These are phyloP conservation scores for Hypocrella siamensis DNA, from an alignment of 2,329 filamentous ascomycete species.

Conservation along the genomic window DNA sequence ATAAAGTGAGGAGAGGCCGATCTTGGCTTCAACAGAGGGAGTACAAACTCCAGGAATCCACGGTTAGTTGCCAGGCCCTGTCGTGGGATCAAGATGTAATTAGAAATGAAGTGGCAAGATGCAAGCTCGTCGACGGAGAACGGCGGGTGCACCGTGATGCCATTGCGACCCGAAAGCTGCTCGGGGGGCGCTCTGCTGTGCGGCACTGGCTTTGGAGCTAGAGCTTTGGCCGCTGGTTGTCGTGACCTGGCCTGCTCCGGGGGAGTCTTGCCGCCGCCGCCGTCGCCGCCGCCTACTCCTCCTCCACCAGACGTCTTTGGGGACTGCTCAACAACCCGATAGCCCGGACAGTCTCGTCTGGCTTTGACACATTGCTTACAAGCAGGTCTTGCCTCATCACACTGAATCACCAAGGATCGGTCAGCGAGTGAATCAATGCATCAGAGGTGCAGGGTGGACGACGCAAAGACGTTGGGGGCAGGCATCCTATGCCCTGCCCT, in stretches of 20 bases:
- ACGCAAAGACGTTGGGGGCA: not conserved
- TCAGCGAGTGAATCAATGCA: not conserved
- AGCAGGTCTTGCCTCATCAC: constrained; percentile 48
- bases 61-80: constrained; percentile 23
- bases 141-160: constrained; percentile 16
- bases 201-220: constrained; percentile 38
- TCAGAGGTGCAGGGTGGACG: too few species aligned
- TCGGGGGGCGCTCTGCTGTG: constrained; percentile 14
- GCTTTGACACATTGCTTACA: constrained; percentile 50
- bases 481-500: too few species aligned
- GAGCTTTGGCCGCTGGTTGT: constrained; percentile 46
- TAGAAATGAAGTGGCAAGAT: constrained; percentile 41
- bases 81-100: constrained; percentile 38
- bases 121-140: constrained; percentile 37
- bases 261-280: constrained; percentile 20
- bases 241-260: constrained; percentile 34
- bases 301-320: not conserved
- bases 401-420: constrained; percentile 23
- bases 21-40: constrained; percentile 34
- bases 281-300: too few species aligned
- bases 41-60: constrained; percentile 41
- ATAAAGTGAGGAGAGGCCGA: constrained; percentile 28
- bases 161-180: constrained; percentile 3
- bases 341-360: constrained; percentile 45
- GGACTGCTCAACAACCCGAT: constrained; percentile 52